Evolutionary conservation across 768 basidiomycete species (phyloP).

Genomic region (Crassisporium funariophilum): DNA sequence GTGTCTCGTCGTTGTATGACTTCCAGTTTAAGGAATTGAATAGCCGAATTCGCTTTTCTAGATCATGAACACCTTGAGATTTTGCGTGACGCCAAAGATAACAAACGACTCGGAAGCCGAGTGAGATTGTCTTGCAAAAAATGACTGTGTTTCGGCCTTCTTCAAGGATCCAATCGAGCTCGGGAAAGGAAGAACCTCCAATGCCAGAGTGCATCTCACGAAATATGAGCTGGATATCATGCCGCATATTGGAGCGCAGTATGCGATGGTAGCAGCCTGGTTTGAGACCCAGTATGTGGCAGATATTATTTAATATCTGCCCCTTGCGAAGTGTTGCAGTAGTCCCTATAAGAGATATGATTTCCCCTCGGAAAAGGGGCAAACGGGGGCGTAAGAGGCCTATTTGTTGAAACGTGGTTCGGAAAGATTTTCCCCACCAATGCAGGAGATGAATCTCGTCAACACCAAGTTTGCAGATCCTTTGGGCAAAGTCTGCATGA

Average conservation of each 20-base stretch:
- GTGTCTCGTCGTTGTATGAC: constrained; percentile 7
- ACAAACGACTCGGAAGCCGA: constrained; percentile 19
- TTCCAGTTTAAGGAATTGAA: constrained; percentile 15
- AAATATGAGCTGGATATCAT: constrained; percentile 26
- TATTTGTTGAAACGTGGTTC: constrained; percentile 23
- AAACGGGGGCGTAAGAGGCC: constrained; percentile 19
- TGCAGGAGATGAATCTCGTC: constrained; percentile 29
- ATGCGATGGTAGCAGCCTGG: constrained; percentile 20
- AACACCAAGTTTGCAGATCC: constrained; percentile 24
- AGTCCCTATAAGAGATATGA: constrained; percentile 12
- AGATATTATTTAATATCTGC: constrained; percentile 11
- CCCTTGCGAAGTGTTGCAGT: constrained; percentile 24
- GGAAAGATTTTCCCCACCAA: constrained; percentile 26
- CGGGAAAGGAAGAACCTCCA: constrained; percentile 19
- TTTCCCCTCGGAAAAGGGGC: constrained; percentile 8
- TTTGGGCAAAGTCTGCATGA: constrained; percentile 15
- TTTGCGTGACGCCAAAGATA: constrained; percentile 21
- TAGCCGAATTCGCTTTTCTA: constrained; percentile 10
- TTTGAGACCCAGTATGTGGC: constrained; percentile 20
- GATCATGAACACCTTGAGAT: not conserved
- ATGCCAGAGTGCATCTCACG: constrained; percentile 17
- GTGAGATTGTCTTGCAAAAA: constrained; percentile 27
- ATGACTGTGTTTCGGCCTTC: constrained; percentile 22
- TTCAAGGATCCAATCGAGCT: constrained; percentile 29
- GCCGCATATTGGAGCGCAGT: constrained; percentile 25